Percentiles rank a stretch among this genome's conserved stretches.
Evolutionary conservation across 164 flowering plant genomes (phyloP).

Genomic region (Liquidambar formosana): DNA sequence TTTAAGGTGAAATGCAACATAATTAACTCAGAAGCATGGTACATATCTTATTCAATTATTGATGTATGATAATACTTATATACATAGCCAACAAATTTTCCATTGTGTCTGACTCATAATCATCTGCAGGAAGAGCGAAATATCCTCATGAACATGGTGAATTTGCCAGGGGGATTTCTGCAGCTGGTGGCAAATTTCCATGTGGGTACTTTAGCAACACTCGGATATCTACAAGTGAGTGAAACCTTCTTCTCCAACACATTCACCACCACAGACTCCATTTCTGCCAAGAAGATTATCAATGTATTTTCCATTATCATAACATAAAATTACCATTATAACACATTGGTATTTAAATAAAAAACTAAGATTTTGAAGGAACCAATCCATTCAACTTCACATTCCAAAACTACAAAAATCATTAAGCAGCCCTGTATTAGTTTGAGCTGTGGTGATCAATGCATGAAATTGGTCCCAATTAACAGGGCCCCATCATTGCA

Average conservation of each 20-base stretch:
- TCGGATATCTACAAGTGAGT: slow-evolving; percentile 37
- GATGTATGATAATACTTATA: too few species aligned
- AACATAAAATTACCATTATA: too few species aligned
- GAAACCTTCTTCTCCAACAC: slow-evolving; percentile 61
- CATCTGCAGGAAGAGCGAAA: slow-evolving; percentile 19
- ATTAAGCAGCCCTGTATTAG: too few species aligned
- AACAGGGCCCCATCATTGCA: too few species aligned
- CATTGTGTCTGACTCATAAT: background rate
- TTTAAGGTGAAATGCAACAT: too few species aligned
- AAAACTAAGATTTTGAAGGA: background rate
- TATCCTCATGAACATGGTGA: slow-evolving; percentile 22
- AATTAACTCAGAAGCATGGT: too few species aligned
- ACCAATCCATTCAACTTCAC: too few species aligned
- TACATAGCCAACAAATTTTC: background rate
- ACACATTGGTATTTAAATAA: background rate
- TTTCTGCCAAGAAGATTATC: slow-evolving; percentile 30
- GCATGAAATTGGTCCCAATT: too few species aligned
- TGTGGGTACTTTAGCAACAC: slow-evolving; percentile 9
- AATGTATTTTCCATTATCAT: too few species aligned
- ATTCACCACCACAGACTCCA: slow-evolving; percentile 55
- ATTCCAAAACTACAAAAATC: too few species aligned
- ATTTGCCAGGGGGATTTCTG: slow-evolving; percentile 21
- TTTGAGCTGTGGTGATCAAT: too few species aligned
- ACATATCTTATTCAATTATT: too few species aligned
- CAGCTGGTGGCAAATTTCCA: slow-evolving; percentile 12